Percentiles rank a stretch among this genome's conserved stretches.
Conservation (phyloP, 176 grass and related monocot species). For the Triticum turgidum region DNA sequence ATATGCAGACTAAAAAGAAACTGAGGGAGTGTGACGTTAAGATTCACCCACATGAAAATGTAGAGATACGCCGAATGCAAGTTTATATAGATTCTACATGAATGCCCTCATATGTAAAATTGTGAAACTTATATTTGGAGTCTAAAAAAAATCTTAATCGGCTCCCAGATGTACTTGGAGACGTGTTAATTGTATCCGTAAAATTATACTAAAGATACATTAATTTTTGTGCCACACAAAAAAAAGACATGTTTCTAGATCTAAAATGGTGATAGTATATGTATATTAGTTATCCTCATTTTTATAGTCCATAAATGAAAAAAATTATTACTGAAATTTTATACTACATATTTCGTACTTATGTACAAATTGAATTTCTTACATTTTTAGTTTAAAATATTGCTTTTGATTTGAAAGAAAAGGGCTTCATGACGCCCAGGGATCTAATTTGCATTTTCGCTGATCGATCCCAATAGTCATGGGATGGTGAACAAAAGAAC, state of each 20-base stretch:
- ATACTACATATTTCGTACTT: not conserved
- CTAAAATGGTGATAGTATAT: not conserved
- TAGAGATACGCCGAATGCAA: not conserved
- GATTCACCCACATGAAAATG: conserved; percentile 1
- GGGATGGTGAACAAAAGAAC: not conserved
- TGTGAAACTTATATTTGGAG: not conserved
- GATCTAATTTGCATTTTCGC: not conserved
- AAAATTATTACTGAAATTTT: not conserved
- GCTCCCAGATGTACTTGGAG: not conserved
- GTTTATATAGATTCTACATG: not conserved
- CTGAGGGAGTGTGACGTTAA: not conserved
- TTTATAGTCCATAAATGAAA: not conserved
- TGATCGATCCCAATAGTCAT: not conserved
- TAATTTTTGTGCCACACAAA: not conserved
- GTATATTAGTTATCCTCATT: not conserved
- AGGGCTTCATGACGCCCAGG: not conserved
- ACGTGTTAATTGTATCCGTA: not conserved
- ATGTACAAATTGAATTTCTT: not conserved
- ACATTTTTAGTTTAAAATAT: not conserved
- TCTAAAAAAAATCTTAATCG: too few relatives aligned
- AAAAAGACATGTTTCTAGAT: not conserved
- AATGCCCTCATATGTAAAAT: not conserved
- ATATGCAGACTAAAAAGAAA: too few relatives aligned
- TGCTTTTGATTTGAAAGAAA: not conserved
- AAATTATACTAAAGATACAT: not conserved